Evolutionary conservation across 108 stramenopile genomes (phyloP), one percentile per base, ranked within the genome.

Genomic region (Cyclotella choctawhatcheeana): DNA sequence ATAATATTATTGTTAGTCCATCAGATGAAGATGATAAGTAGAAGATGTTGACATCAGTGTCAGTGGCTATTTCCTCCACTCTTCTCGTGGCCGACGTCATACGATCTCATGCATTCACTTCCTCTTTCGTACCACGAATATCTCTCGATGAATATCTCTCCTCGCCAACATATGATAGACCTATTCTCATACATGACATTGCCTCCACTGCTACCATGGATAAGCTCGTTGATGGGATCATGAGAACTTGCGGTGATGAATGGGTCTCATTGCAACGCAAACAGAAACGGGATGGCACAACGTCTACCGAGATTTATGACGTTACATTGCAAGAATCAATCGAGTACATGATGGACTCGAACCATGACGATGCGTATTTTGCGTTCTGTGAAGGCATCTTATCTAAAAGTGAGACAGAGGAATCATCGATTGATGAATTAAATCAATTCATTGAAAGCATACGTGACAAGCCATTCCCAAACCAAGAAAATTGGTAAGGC

Each of bases 371-470:
- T 61, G 31, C 78, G 18, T 79, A 65, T 26, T 82, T 87, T 50
- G 72, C 83, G 1, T 87, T 87, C 53, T 82, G 81, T 21, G 86
- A 87, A 66, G 86, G 86, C 26, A 74, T 87, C 33, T 52, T 87
- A 18, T 37, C 52, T 18, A n/a, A n/a, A n/a, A n/a, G n/a, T n/a
- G n/a, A n/a, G n/a, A 25, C 54, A 37, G 34, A 32, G 51, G 20
- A 69, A 64, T 40, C 6, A 6, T 54, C 17, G 51, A 63, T 37
- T 29, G 50, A 2, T 8, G 59, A 51, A 54, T 51, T 48, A 25
- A 47, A 27, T 37, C n/a, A 33, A 69, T 52, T 43, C 26, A 22
- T 65, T 22, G 25, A 20, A 62, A 17, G 75, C 33, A 56, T 62
- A 50, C 45, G 79, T 18, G 63, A 69, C 18, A 37, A 33, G 58